These are phyloP conservation scores for Syncephalastrum sp. DNA, from an alignment of 371 early-diverging fungal genomes.

Conservation along the genomic window DNA sequence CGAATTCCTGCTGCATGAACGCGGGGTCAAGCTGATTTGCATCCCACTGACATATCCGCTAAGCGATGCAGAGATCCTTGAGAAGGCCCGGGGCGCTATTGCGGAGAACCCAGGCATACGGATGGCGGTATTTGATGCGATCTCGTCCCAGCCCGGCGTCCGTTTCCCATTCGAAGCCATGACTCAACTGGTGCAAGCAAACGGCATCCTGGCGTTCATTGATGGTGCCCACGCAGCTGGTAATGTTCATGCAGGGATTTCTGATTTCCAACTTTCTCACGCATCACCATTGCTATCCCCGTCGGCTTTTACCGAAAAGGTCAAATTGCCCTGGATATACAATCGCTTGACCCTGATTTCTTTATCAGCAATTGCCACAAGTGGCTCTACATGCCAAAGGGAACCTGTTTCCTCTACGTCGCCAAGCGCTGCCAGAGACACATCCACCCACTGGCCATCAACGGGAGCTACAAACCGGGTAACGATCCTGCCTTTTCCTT, in stretches of 20 bases:
- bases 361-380: conserved; percentile 72
- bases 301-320: conserved; percentile 18
- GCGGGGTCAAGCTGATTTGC: no score
- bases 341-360: conserved; percentile 56
- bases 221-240: conserved; percentile 75
- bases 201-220: conserved; percentile 55
- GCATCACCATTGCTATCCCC: no score
- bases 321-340: conserved; percentile 60
- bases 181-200: conserved; percentile 35
- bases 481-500: conserved; percentile 17
- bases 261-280: no score
- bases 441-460: conserved; percentile 53
- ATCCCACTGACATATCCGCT: no score
- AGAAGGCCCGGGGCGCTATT: no score
- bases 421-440: conserved; percentile 45
- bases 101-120: not conserved
- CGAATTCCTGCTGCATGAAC: no score
- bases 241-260: not conserved
- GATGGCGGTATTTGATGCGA: conserved; percentile 54
- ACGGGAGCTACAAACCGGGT: conserved; percentile 32
- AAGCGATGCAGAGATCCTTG: no score
- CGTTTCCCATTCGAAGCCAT: conserved; percentile 57
- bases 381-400: conserved; percentile 66
- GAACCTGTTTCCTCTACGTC: conserved; percentile 61
- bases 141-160: conserved; percentile 51